These are phyloP conservation scores for Syncephalastrum contaminatum DNA, from an alignment of 371 early-diverging fungal species.

Conservation along the genomic window DNA sequence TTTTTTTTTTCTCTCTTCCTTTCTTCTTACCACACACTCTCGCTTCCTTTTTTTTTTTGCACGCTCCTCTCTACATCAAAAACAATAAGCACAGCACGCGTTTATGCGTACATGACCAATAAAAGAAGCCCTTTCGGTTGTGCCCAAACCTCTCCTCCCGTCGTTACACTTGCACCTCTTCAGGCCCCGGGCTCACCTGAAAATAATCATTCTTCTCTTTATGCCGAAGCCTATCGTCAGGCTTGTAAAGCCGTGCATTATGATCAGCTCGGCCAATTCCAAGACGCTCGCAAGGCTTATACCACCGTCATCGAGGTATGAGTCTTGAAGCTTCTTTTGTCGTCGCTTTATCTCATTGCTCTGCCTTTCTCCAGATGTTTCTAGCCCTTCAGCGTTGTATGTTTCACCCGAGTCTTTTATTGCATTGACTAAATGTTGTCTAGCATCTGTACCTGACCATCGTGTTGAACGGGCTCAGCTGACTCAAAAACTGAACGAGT, in stretches of 20 bases:
- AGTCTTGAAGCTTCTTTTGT: too few relatives aligned
- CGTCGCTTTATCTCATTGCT: too few relatives aligned
- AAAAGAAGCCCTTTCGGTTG: slow-evolving; percentile 5
- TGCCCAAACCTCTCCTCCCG: slow-evolving; percentile 6
- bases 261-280: slow-evolving; percentile 45
- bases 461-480: slow-evolving; percentile 23
- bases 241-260: slow-evolving; percentile 53
- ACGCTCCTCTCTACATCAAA: background rate
- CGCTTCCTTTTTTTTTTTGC: background rate
- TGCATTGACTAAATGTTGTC: too few relatives aligned
- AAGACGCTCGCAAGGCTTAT: slow-evolving; percentile 47
- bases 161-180: slow-evolving; percentile 5
- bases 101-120: slow-evolving; percentile 14
- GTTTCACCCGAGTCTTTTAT: too few relatives aligned
- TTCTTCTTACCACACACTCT: background rate
- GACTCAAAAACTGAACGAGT: slow-evolving; percentile 39
- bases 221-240: slow-evolving; percentile 44
- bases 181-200: background rate
- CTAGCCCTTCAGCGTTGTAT: too few relatives aligned
- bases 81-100: slow-evolving; percentile 3
- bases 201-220: slow-evolving; percentile 16
- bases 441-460: slow-evolving; percentile 2
- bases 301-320: slow-evolving; percentile 49
- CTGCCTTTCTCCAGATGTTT: too few relatives aligned
- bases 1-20: slow-evolving; percentile 6